phyloP scores from a whole-genome alignment of 768 basidiomycete species.

The Naematelia encephala region DNA sequence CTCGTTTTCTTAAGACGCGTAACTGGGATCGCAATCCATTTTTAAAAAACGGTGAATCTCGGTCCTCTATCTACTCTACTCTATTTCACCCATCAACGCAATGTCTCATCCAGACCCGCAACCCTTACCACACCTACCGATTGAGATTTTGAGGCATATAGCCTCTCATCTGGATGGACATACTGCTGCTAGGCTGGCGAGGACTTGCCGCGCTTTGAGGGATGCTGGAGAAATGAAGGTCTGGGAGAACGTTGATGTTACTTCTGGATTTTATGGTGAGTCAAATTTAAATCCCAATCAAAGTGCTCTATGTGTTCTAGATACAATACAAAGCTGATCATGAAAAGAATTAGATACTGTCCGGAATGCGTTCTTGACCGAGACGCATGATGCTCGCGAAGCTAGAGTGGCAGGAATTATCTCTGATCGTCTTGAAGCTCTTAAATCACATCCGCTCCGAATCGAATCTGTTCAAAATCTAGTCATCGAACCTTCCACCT shows the following conservation, averaged over 20 bases:
- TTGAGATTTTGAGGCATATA: slow-evolving; percentile 14
- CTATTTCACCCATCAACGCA: too few relatives aligned
- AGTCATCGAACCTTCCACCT: slow-evolving; percentile 5
- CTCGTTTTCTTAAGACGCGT: too few relatives aligned
- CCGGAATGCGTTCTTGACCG: neutral
- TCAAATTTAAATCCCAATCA: too few relatives aligned
- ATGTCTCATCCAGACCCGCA: neutral
- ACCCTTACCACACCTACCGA: slow-evolving; percentile 13
- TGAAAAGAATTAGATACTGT: neutral
- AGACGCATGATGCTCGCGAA: neutral
- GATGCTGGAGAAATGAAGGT: slow-evolving; percentile 14
- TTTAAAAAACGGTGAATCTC: too few relatives aligned
- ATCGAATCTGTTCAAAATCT: slow-evolving; percentile 3
- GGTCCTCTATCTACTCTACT: too few relatives aligned
- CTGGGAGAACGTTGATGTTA: slow-evolving; percentile 12
- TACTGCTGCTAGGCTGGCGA: slow-evolving; percentile 1
- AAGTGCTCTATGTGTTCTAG: too few relatives aligned
- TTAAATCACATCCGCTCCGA: slow-evolving; percentile 9
- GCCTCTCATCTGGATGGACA: slow-evolving; percentile 5
- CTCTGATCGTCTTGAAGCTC: neutral
- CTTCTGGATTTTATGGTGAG: slow-evolving; percentile 12
- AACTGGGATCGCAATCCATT: too few relatives aligned
- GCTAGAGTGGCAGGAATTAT: neutral
- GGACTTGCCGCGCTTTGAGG: slow-evolving; percentile 12
- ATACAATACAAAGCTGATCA: too few relatives aligned